Evolutionary conservation across 306 rosid species (phyloP).

Genomic region (Crotalaria pallida): DNA sequence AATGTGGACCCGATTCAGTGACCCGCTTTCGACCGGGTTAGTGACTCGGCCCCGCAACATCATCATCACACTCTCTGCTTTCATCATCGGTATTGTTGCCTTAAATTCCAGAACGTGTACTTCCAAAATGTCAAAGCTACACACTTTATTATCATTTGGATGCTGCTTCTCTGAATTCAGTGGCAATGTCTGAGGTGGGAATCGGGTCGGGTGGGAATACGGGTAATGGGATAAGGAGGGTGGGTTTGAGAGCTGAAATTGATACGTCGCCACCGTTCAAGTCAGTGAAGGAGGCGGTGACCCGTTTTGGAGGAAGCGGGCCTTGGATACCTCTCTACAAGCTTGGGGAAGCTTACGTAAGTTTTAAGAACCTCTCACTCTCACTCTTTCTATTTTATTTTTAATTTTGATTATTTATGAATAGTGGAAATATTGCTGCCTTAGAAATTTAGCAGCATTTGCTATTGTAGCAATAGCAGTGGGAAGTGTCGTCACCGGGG

Average conservation of each 20-base stretch:
- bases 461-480: too few relatives aligned
- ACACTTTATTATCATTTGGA: slow-evolving; percentile 16
- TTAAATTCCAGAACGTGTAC: slow-evolving; percentile 41
- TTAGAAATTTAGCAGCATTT: neutral
- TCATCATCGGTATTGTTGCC: slow-evolving; percentile 47
- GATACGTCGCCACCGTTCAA: slow-evolving; percentile 86
- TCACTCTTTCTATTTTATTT: neutral
- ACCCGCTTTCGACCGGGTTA: slow-evolving; percentile 45
- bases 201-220: slow-evolving; percentile 24
- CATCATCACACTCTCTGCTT: slow-evolving; percentile 47
- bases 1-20: too few relatives aligned
- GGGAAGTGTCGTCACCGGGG: too few relatives aligned
- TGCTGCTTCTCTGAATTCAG: slow-evolving; percentile 11
- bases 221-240: slow-evolving; percentile 42
- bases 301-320: slow-evolving; percentile 76
- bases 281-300: slow-evolving; percentile 92
- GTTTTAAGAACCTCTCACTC: neutral
- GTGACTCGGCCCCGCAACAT: slow-evolving; percentile 49
- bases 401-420: neutral
- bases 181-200: slow-evolving; percentile 46
- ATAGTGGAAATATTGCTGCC: neutral
- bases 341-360: slow-evolving; percentile 51
- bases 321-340: slow-evolving; percentile 59
- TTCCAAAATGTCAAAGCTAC: slow-evolving; percentile 29
- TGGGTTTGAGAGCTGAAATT: slow-evolving; percentile 73